Evolutionary conservation across 2,329 filamentous ascomycete species (phyloP).

Genomic region (Colletotrichum camelliae): DNA sequence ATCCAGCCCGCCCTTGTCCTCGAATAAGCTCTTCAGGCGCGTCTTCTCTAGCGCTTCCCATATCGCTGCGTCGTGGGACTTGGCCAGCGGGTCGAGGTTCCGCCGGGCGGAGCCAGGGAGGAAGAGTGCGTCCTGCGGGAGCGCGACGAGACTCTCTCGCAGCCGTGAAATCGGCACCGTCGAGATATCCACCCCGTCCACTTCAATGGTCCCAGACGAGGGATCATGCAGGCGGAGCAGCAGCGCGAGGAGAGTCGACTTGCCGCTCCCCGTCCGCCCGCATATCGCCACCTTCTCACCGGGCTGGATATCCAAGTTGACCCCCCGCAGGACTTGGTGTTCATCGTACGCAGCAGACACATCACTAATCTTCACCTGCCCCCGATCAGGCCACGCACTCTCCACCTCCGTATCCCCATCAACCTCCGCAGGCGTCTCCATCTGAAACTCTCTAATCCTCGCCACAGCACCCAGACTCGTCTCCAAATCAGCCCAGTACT

Average conservation of each 20-base stretch:
- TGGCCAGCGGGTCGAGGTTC: conserved; percentile 51
- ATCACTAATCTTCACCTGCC: background rate
- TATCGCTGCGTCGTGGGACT: conserved; percentile 45
- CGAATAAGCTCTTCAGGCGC: conserved; percentile 46
- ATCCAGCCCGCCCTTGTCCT: conserved; percentile 42
- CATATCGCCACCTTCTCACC: conserved; percentile 45
- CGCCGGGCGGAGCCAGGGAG: conserved; percentile 51
- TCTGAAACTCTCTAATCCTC: conserved; percentile 32
- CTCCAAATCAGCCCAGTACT: conserved; percentile 36
- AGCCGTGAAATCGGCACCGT: conserved; percentile 27
- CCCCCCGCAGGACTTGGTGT: conserved; percentile 28
- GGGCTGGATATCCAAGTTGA: conserved; percentile 32
- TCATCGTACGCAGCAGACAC: conserved; percentile 2
- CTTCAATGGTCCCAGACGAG: conserved; percentile 42
- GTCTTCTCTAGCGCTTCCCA: conserved; percentile 51
- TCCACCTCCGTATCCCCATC: background rate
- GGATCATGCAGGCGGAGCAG: conserved; percentile 54
- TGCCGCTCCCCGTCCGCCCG: conserved; percentile 47
- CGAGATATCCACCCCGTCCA: conserved; percentile 48
- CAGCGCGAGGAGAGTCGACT: conserved; percentile 42
- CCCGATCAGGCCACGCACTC: background rate
- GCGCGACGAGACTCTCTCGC: conserved; percentile 39
- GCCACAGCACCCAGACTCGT: conserved; percentile 33
- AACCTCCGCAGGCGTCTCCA: conserved; percentile 26
- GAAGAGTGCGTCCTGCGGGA: conserved; percentile 59